Evolutionary conservation across 2,329 filamentous ascomycete species (phyloP), one percentile per base, ranked within the genome.

Genomic region (Clarireedia sp.): DNA sequence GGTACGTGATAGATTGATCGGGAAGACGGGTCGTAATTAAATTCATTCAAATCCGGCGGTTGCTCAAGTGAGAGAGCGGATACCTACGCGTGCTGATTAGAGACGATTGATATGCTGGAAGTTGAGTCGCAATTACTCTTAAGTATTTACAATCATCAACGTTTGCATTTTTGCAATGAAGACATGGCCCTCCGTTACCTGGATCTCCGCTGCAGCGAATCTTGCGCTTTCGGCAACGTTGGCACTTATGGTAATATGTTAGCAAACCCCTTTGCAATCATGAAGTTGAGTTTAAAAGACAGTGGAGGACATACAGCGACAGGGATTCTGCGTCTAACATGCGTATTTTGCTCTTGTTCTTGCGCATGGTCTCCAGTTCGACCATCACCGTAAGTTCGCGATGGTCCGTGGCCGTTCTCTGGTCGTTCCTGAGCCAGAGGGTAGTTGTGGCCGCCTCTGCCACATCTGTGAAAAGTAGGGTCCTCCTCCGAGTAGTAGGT

Each of bases 181-280:
- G 76, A 71, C 92, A 97, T n/a, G 63, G 62, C 5, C 85, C 83
- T n/a, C 86, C 87, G 65, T 86, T 82, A 33, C 87, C 87, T 36
- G 79, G 77, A 68, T 96, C 90, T 44, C 92, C 92, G 66, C 88
- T 95, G 74, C 92, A 97, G 63, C 89, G 86, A 65, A 97, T 97
- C 76, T 97, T 97, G 57, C 92, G 82, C 73, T 92, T 91, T 58
- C 92, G 83, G 72, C 92, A 97, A 62, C 92, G 83, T 37, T 83
- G 82, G 70, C 92, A 97, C 92, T 96, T 61, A 19, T 19, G 33
- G 54, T 57, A 33, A 47, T 38, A 54, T n/a, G 19, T 50, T 23
- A 54, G 51, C 26, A 33, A 49, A 41, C 14, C 1, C 19, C 17
- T 8, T 17, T 19, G 48, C 48, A 52, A 40, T 46, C 48, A 19